Conservation (phyloP, 2,329 filamentous ascomycete species). For the Pleurostoma richardsiae region DNA sequence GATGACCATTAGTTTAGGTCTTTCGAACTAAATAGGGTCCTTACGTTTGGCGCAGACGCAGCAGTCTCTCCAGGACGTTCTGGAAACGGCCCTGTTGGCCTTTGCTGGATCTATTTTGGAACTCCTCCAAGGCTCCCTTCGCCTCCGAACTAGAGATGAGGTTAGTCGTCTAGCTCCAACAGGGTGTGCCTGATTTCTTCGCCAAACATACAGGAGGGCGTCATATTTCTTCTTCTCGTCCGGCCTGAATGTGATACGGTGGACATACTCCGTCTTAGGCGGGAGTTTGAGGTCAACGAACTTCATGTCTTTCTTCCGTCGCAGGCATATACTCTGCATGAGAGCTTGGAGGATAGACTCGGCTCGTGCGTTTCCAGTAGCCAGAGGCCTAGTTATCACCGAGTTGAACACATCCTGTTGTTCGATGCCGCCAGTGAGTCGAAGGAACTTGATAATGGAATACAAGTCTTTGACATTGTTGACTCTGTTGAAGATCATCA, state of each 20-base stretch:
- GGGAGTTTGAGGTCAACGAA: conserved; percentile 81
- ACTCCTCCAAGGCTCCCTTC: conserved; percentile 62
- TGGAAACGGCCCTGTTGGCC: conserved; percentile 57
- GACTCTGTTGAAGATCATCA: conserved; percentile 28
- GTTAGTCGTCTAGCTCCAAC: background rate
- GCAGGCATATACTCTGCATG: conserved; percentile 75
- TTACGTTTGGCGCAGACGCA: conserved; percentile 73
- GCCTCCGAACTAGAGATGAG: conserved; percentile 56
- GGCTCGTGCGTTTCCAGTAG: conserved; percentile 48
- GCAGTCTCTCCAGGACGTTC: conserved; percentile 72
- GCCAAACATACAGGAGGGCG: conserved; percentile 55
- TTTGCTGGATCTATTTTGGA: conserved; percentile 38
- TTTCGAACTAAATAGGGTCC: conserved; percentile 20
- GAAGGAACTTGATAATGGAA: conserved; percentile 72
- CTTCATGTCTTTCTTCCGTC: conserved; percentile 81
- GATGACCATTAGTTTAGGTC: conserved; percentile 9
- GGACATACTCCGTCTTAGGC: conserved; percentile 70
- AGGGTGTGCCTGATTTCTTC: background rate
- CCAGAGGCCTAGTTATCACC: conserved; percentile 65
- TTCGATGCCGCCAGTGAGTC: conserved; percentile 70
- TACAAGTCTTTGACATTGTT: conserved; percentile 80
- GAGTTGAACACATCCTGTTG: conserved; percentile 69
- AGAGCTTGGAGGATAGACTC: conserved; percentile 66
- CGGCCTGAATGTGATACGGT: conserved; percentile 66
- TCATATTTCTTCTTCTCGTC: conserved; percentile 77